Base-by-base conservation (phyloP, 2,329 filamentous ascomycete species). In the Venturia pyrina region DNA sequence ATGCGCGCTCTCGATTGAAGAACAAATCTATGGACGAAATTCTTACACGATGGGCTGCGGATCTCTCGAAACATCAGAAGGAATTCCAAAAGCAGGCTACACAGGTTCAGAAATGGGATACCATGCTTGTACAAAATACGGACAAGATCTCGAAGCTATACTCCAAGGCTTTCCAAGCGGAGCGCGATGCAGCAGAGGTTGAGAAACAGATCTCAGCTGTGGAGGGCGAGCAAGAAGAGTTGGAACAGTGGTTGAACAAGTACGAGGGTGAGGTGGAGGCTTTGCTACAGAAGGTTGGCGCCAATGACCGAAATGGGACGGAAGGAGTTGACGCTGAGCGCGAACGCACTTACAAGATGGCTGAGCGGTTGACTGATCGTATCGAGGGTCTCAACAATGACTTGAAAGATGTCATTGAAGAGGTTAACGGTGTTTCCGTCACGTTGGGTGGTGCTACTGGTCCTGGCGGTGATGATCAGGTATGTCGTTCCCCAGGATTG, bases 11-110 rank as follows among this genome's bases (percentile, higher is more conserved):
- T 4, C 89, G 95, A 37, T 82, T 99, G 46, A 96, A 96, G 81
- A 96, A 97, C 78, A 98, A 96, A 80, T 96, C 93, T 0, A 97
- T 99, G 90, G 95, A 99, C 73, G 95, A 99, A 75, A 97, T 99
- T 69, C 92, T 99, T 70, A 97, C 91, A 4, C 87, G 92, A 41
- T 99, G 95, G 95, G 95, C 95, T 1, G 91, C 92, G 0, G 95
- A 98, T 73, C 81, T 99, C 62, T 89, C 92, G 64, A 96, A 96
- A 73, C 97, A 99, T 74, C 93, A 98, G 73, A 96, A 96, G 75
- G 91, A 96, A 67, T 99, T 98, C 80, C 92, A 96, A 74, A 85
- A 89, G 43, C 92, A 98, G 75, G 93, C 96, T 5, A 85, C 87
- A 68, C 89, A 92, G 69, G 91, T 98, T 17, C 89, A 92, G 15